Evolutionary conservation across 75 land plant genomes (phyloP), one percentile per base, ranked within the genome.

Genomic region (Cupressus sempervirens): DNA sequence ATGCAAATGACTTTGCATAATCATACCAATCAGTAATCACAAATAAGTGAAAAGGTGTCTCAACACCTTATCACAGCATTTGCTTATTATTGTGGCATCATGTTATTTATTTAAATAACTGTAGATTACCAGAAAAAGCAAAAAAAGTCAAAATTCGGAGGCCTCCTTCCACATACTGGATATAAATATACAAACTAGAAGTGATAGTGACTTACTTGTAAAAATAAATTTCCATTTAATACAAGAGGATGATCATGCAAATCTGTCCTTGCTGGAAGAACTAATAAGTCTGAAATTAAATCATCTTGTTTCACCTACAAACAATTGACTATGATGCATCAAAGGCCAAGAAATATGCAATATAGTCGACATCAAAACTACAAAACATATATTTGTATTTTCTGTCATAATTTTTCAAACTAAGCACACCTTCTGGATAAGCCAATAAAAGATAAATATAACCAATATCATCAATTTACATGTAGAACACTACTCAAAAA

Each of bases 171-270:
- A 36, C 20, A 74, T 36, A 41, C 20, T 79, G 13, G 11, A 79
- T 43, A 41, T 79, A 41, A 14, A 45, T 26, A 86, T 41, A 6
- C 26, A 0, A 62, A 72, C 40, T 18, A 82, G 83, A 67, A 81
- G n/a, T 9, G 41, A 41, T 50, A 54, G 46, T 20, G 40, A 56
- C 52, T 81, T 94, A 95, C 99, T 88, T 97, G 99, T 82, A 95
- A n/a, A 72, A 97, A 87, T 32, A 97, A 8, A 79, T 90, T 92
- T 83, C 99, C 98, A 80, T 92, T 84, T 68, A 65, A 53, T 80
- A 97, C 95, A 74, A 97, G 87, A 53, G 94, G 92, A 87, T 97
- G 99, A 83, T 92, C 70, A 83, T 97, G 99, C 81, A 97, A 88
- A 87, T 97, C 99, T 85, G 90, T 90, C 15, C 97, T 91, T 43